Evolutionary conservation across 2,329 filamentous ascomycete species (phyloP).

Genomic region (Sporothrix sp.): DNA sequence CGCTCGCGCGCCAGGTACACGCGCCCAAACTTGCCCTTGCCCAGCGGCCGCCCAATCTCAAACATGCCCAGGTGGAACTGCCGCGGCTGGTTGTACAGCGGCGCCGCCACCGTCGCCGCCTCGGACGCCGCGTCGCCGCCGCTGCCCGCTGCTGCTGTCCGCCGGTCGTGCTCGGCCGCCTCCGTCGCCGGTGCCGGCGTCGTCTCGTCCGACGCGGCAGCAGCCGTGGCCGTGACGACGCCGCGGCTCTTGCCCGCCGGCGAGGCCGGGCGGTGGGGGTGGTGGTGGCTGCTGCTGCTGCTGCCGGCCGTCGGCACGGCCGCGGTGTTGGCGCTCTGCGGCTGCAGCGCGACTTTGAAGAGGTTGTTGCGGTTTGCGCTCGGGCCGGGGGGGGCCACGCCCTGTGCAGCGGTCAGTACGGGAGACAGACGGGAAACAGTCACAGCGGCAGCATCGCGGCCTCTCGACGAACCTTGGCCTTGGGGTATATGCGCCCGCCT

Average conservation of each 20-base stretch:
- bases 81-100: slow-evolving; percentile 33
- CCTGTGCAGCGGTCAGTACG: slow-evolving; percentile 1
- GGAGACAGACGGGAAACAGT: too few relatives aligned
- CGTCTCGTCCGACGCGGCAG: not conserved
- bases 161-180: slow-evolving; percentile 1
- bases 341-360: slow-evolving; percentile 75
- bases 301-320: slow-evolving; percentile 41
- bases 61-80: slow-evolving; percentile 89
- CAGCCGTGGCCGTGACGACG: slow-evolving; percentile 17
- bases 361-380: slow-evolving; percentile 61
- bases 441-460: too few relatives aligned
- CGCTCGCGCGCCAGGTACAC: slow-evolving; percentile 79
- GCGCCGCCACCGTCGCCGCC: not conserved
- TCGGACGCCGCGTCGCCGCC: not conserved
- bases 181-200: not conserved
- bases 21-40: slow-evolving; percentile 79
- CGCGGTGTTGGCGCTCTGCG: slow-evolving; percentile 58
- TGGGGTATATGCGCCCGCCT: slow-evolving; percentile 49
- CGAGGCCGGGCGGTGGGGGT: slow-evolving; percentile 32
- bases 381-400: slow-evolving; percentile 33
- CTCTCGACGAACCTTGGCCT: slow-evolving; percentile 86
- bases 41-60: slow-evolving; percentile 77
- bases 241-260: slow-evolving; percentile 24
- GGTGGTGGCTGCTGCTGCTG: slow-evolving; percentile 15
- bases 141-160: not conserved